Percentiles rank a stretch among this genome's conserved stretches.
These are phyloP conservation scores for Tolypocladium cylindrosporum DNA, from an alignment of 2,329 filamentous ascomycete genomes.

Conservation along the genomic window DNA sequence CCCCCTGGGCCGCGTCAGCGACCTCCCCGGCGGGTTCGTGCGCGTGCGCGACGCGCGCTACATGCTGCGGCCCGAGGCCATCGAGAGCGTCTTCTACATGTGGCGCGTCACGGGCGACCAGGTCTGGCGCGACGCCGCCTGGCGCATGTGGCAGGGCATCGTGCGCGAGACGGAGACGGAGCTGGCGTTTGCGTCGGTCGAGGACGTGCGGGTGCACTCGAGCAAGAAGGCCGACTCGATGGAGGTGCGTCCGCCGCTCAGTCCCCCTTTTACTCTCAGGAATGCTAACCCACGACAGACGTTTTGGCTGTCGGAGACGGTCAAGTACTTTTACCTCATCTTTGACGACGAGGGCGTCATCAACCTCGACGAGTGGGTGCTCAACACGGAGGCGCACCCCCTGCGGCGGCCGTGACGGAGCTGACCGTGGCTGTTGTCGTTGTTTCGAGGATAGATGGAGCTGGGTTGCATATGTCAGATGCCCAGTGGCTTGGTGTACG, in stretches of 20 bases:
- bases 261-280: not conserved
- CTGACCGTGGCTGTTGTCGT: not conserved
- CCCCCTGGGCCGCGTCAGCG: slow-evolving; percentile 7
- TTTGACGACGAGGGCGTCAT: slow-evolving; percentile 55
- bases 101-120: slow-evolving; percentile 38
- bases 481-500: not conserved
- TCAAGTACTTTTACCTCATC: slow-evolving; percentile 70
- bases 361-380: slow-evolving; percentile 61
- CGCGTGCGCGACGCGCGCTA: slow-evolving; percentile 35
- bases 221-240: slow-evolving; percentile 44
- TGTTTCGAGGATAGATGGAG: not conserved
- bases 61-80: slow-evolving; percentile 37
- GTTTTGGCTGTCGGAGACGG: slow-evolving; percentile 67
- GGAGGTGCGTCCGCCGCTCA: slow-evolving; percentile 33
- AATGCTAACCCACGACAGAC: slow-evolving; percentile 21
- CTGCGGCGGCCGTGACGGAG: slow-evolving; percentile 22
- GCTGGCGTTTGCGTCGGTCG: slow-evolving; percentile 31
- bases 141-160: slow-evolving; percentile 37
- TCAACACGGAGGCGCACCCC: slow-evolving; percentile 49
- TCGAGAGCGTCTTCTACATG: slow-evolving; percentile 42
- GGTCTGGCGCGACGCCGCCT: slow-evolving; percentile 32
- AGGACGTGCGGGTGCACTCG: slow-evolving; percentile 21
- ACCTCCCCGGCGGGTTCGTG: slow-evolving; percentile 45
- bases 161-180: slow-evolving; percentile 30
- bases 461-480: not conserved